Evolutionary conservation across 371 early-diverging fungal species (phyloP).

Genomic region (Chytridiales sp.): DNA sequence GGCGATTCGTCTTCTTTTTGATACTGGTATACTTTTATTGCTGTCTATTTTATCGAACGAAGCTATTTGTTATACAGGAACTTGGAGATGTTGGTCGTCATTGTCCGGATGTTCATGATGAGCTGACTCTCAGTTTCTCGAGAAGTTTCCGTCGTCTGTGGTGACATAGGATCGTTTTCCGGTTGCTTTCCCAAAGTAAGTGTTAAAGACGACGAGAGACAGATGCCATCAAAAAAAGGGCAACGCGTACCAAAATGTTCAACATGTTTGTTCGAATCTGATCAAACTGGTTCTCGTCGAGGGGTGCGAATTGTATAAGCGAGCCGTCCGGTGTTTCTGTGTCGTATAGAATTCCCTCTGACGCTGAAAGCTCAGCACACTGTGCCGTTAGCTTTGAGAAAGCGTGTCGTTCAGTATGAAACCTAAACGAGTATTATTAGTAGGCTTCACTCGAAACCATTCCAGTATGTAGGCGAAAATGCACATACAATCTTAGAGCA

Average conservation of each 20-base stretch:
- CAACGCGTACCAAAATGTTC: conserved; percentile 1
- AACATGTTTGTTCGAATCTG: conserved; percentile 25
- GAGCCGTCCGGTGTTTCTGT: conserved; percentile 15
- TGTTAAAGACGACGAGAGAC: background rate
- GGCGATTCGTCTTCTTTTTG: too few relatives aligned
- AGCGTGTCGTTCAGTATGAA: conserved; percentile 60
- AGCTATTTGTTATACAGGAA: too few relatives aligned
- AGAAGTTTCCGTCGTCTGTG: background rate
- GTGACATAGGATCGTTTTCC: background rate
- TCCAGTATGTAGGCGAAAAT: background rate
- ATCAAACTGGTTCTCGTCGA: conserved; percentile 34
- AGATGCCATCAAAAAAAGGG: background rate
- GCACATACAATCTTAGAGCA: conserved; percentile 65
- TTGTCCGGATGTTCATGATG: background rate
- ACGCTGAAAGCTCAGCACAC: conserved; percentile 74
- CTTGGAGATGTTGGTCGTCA: conserved; percentile 12
- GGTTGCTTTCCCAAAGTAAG: background rate
- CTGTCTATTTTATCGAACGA: too few relatives aligned
- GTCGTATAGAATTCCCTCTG: conserved; percentile 63
- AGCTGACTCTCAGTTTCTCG: conserved; percentile 4
- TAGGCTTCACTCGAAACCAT: background rate
- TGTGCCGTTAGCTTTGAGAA: conserved; percentile 78
- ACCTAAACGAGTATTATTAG: conserved; percentile 21
- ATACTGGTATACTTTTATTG: too few relatives aligned
- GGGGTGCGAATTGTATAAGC: conserved; percentile 31